A percentile compares a stretch with the other conserved stretches of the same genome.
Evolutionary conservation across 1,284 basidiomycete genomes (phyloP).

Genomic region (Porodaedalea pini): DNA sequence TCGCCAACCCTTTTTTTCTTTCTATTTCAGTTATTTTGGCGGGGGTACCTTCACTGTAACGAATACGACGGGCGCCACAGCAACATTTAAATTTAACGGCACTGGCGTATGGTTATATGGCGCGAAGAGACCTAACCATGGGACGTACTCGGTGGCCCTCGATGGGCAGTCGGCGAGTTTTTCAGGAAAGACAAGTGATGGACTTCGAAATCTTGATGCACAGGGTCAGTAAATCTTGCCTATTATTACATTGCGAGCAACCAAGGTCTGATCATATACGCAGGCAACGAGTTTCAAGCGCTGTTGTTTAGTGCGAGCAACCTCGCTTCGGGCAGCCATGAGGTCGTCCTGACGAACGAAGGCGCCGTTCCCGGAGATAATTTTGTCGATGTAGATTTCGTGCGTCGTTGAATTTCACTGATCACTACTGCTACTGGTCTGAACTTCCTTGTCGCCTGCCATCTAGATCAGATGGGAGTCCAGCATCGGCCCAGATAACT

Average conservation of each 20-base stretch:
- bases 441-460: background rate
- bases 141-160: conserved; percentile 22
- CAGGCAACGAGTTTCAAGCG: conserved; percentile 11
- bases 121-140: conserved; percentile 32
- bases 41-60: conserved; percentile 34
- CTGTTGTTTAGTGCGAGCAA: conserved; percentile 16
- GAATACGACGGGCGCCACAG: conserved; percentile 25
- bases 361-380: background rate
- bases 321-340: conserved; percentile 14
- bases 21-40: conserved; percentile 31
- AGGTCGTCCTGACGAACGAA: conserved; percentile 18
- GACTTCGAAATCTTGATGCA: background rate
- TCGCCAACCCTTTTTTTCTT: background rate
- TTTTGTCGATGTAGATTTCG: conserved; percentile 26
- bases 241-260: no score
- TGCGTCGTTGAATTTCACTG: conserved; percentile 13
- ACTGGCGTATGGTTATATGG: conserved; percentile 35
- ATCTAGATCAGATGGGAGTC: conserved; percentile 22
- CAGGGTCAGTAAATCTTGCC: background rate
- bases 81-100: conserved; percentile 34
- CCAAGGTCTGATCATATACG: no score
- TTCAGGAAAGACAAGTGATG: conserved; percentile 4
- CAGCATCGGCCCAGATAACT: background rate
- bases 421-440: conserved; percentile 17
- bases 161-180: conserved; percentile 7